Evolutionary conservation across 192 early-diverging fungal species (phyloP), one percentile per base, ranked within the genome.

Genomic region (Chytriomyces confervae): DNA sequence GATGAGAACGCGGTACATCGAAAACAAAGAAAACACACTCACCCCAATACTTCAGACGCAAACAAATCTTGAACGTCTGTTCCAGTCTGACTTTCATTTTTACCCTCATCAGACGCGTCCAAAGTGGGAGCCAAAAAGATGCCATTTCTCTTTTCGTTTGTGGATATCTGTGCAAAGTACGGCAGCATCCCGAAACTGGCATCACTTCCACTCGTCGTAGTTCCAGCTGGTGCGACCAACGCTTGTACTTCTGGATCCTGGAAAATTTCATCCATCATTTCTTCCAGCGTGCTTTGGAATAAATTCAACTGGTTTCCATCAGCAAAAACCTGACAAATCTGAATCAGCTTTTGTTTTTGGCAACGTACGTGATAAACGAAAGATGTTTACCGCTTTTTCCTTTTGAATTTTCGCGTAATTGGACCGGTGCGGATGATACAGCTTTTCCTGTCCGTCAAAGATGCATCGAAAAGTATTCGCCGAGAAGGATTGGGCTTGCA

Each of bases 91-190:
- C 0, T 36, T 36, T 36, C 36, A 36, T 36, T 36, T 36, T 36
- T 36, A 36, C 36, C 36, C 36, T 36, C 36, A 36, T 36, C 36
- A 36, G 36, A 36, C 36, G 36, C 36, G 36, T 36, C 36, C 36
- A 36, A 36, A 36, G 3, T 45, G 16, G 68, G 27, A 24, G 27
- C 57, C n/a, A 45, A 10, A 61, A 78, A 50, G 43, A 78, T 78
- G 24, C 77, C 77, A 36, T 78, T 78, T 71, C 69, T 76, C 16
- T 27, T 16, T n/a, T 66, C n/a, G 10, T 8, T 27, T 16, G 61
- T 69, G 3, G 70, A 50, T 3, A 84, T 77, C 61, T 84, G 81
- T 27, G 79, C 80, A 72, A 82, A 82, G 62, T 79, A 86, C 20
- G 81, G 85, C 7, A 79, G 29, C 6, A 80, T 69, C 27, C 78